Evolutionary conservation across 345 rosid genomes (phyloP).

Genomic region (Populus ilicifolia): DNA sequence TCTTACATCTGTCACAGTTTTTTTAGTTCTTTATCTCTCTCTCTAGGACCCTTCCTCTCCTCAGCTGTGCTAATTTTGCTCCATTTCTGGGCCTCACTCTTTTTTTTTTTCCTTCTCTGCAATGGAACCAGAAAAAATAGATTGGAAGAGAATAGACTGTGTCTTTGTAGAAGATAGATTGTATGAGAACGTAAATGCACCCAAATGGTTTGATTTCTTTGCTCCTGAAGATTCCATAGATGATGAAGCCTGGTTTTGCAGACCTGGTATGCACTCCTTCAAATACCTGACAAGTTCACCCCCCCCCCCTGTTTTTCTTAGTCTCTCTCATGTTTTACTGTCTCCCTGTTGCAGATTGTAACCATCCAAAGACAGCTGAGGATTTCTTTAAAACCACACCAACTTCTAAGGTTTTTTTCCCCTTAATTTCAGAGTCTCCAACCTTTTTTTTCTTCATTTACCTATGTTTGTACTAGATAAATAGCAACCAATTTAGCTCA

Average conservation of each 20-base stretch:
- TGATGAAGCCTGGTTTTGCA: slow-evolving; percentile 82
- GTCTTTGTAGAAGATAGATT: slow-evolving; percentile 59
- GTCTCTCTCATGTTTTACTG: neutral
- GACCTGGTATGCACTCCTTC: slow-evolving; percentile 46
- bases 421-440: neutral
- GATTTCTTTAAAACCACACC: slow-evolving; percentile 60
- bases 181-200: slow-evolving; percentile 82
- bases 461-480: neutral
- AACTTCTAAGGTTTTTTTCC: slow-evolving; percentile 36
- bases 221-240: slow-evolving; percentile 32
- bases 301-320: neutral
- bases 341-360: slow-evolving; percentile 50
- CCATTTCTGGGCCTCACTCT: neutral
- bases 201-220: slow-evolving; percentile 83
- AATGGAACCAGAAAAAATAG: slow-evolving; percentile 92
- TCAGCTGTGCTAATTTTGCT: neutral
- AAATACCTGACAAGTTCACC: neutral
- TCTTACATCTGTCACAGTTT: neutral
- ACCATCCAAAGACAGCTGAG: slow-evolving; percentile 74
- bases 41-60: neutral
- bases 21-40: slow-evolving; percentile 20
- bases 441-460: slow-evolving; percentile 2
- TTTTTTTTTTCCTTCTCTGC: neutral
- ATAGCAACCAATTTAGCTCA: neutral
- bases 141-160: slow-evolving; percentile 79